Evolutionary conservation across 345 rosid genomes (phyloP), one percentile per base, ranked within the genome.

Genomic region (Psidium friedrichsthalianum): DNA sequence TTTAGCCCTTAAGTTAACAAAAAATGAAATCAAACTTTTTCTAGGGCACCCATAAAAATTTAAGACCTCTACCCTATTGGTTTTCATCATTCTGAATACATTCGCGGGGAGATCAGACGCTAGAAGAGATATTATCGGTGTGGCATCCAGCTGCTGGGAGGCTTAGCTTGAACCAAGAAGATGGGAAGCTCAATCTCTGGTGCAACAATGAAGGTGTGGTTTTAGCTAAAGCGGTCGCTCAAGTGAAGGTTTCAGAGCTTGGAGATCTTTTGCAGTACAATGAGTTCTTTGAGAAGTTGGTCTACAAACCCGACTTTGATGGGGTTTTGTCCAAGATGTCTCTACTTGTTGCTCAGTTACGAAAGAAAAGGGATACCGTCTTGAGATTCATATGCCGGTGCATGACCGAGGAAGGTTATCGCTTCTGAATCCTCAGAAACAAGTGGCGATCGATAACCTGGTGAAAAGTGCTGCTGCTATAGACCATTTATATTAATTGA

Each of bases 121-220:
- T 92, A 87, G 97, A 93, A 86, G 93, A 93, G 88, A 92, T 94
- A 56, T 29, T 94, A 82, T 89, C 90, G 25, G 25, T 53, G 21
- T 94, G 95, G 97, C 91, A 89, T 87, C 94, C 94, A 0, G 94
- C 94, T 24, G 94, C 95, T 2, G 95, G 93, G 24, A 91, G 97
- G 85, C 84, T 93, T 84, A 56, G 82, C 84, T 76, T 90, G 90
- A 90, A 90, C 49, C 89, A 87, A n/a, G 74, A 85, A 86, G 87
- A 93, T 83, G 88, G 90, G 56, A 92, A 89, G 88, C 92, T 94
- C 56, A 89, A 92, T 74, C 90, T 94, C 25, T 87, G 91, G 88
- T 93, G 94, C 90, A 94, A 91, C 88, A 89, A 90, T 82, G 83
- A 84, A 11, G 95, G 96, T 61, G 94, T 91, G 64, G 83, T 91